Evolutionary conservation across 2,329 filamentous ascomycete species (phyloP).

Genomic region (Penicillium sp.): DNA sequence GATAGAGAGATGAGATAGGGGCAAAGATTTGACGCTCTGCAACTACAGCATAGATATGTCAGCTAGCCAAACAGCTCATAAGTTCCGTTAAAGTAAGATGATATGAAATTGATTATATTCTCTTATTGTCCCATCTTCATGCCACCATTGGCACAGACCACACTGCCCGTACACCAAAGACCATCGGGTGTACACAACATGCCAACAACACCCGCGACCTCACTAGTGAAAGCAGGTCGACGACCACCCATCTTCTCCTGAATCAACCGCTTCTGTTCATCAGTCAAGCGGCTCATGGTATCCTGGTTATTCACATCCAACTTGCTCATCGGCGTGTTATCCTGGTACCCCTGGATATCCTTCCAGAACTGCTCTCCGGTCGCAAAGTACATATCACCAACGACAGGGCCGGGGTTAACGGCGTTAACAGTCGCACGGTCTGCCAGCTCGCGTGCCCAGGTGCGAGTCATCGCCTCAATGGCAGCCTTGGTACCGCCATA

Average conservation of each 20-base stretch:
- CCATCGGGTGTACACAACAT: constrained; percentile 72
- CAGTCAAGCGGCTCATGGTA: constrained; percentile 55
- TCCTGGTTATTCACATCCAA: constrained; percentile 59
- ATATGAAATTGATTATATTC: no score
- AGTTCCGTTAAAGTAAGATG: no score
- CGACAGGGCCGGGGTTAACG: constrained; percentile 65
- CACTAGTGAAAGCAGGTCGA: constrained; percentile 64
- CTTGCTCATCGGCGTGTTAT: constrained; percentile 64
- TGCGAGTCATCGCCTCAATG: constrained; percentile 67
- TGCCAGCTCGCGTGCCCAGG: constrained; percentile 63
- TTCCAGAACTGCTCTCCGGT: constrained; percentile 59
- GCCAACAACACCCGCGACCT: constrained; percentile 73
- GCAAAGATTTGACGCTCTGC: no score
- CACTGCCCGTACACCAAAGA: constrained; percentile 76
- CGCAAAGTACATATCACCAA: constrained; percentile 64
- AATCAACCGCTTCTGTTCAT: constrained; percentile 63
- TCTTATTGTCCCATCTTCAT: constrained; percentile 55
- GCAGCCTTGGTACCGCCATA: constrained; percentile 68
- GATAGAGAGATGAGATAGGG: not conserved
- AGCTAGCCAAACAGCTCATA: no score
- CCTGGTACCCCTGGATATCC: constrained; percentile 60
- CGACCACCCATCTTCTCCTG: constrained; percentile 57
- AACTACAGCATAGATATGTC: no score
- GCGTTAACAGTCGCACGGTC: constrained; percentile 65
- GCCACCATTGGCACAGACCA: constrained; percentile 78